Base-by-base conservation (phyloP, 495 filamentous ascomycete species). In the Bryoglossum gracile region DNA sequence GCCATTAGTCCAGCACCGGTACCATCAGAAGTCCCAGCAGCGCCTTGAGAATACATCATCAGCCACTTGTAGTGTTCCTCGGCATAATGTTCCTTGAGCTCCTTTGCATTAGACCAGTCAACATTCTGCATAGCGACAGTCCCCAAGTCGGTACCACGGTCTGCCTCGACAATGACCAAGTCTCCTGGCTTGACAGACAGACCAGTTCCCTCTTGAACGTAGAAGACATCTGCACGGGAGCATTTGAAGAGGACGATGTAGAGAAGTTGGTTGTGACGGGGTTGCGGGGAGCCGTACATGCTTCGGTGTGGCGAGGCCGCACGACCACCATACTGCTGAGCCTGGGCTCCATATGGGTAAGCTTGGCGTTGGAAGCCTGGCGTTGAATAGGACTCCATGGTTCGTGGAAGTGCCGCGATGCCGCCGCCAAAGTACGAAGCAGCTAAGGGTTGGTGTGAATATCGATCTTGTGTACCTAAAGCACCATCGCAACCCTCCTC, bases 211-310 rank as follows among this genome's bases (percentile, higher is more conserved):
- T 95, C 89, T 63, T 92, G 89, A 45, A 95, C 84, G 63, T 94
- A 95, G 63, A 96, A 98, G 16, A 97, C 87, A 58, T 96, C 94
- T 36, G 89, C 88, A 47, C 92, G 81, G 18, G 83, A 82, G 60
- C 89, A 94, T 61, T 98, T 98, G 74, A 98, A 98, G 2, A 89
- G 82, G 19, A 98, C 91, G 35, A 97, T 82, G 64, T 89, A 91
- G 26, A 95, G 69, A n/a, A 84, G 73, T 62, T 92, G 87, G 54
- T 86, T 87, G 51, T 84, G 83, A 48, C 83, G 82, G 6, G 82
- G 78, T 58, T 86, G 86, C 24, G 62, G 71, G 56, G 73, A 77
- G 45, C 66, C 75, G 62, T 68, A 84, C 74, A 75, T 83, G 68
- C 54, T 70, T 28, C 77, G 69, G 58, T 80, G 76, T 22, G 78